These are phyloP conservation scores for Pythium oligandrum DNA, from an alignment of 352 stramenopile species.

Conservation along the genomic window DNA sequence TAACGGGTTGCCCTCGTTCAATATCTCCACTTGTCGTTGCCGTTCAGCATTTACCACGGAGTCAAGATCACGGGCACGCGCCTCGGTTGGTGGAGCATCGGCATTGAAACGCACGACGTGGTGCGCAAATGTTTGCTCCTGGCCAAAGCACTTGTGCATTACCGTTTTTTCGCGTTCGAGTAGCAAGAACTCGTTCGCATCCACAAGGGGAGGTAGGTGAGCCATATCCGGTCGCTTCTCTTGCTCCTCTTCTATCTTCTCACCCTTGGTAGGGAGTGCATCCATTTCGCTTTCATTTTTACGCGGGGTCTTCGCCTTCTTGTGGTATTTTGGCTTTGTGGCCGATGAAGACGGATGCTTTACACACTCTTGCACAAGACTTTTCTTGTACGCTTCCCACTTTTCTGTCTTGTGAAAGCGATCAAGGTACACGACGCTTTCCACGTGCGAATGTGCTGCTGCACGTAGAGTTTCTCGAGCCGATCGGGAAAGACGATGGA, in stretches of 20 bases:
- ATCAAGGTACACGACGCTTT: slow-evolving; percentile 63
- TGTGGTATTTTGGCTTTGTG: too few species aligned
- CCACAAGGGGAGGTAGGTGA: slow-evolving; percentile 18
- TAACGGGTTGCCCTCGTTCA: slow-evolving; percentile 64
- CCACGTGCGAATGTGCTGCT: slow-evolving; percentile 32
- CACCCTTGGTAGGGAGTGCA: too few species aligned
- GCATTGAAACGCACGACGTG: slow-evolving; percentile 50
- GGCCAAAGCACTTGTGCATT: slow-evolving; percentile 14
- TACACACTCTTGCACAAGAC: slow-evolving; percentile 13
- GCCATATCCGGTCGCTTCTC: background rate
- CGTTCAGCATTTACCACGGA: slow-evolving; percentile 30
- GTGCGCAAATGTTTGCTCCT: slow-evolving; percentile 27
- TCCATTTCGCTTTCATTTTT: too few species aligned
- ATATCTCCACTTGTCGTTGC: slow-evolving; percentile 19
- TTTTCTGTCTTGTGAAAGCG: slow-evolving; percentile 66
- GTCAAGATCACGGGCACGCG: background rate
- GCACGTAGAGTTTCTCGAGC: slow-evolving; percentile 50
- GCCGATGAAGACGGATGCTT: too few species aligned
- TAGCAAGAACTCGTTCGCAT: slow-evolving; percentile 57
- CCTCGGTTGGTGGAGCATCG: slow-evolving; percentile 30
- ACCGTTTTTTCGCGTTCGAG: slow-evolving; percentile 19
- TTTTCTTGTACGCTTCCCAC: slow-evolving; percentile 48
- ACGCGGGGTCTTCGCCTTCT: too few species aligned
- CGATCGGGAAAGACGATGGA: slow-evolving; percentile 53
- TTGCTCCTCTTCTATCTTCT: background rate